Conservation (phyloP, 768 basidiomycete species). For the Roridomyces roridus region DNA sequence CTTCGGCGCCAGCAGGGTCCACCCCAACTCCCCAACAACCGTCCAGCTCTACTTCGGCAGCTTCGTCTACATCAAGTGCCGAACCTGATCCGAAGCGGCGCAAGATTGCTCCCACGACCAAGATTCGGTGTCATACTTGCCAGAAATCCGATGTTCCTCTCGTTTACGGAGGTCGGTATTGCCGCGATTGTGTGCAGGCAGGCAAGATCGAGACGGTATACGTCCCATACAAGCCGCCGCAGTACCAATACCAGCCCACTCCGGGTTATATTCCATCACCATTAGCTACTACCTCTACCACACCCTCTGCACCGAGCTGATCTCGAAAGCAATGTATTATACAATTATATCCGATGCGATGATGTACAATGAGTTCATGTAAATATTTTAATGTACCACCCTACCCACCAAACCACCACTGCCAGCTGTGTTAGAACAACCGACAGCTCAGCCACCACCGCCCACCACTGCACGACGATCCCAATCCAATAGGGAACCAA, state of each 20-base stretch:
- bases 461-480: slow-evolving; percentile 71
- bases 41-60: slow-evolving; percentile 5
- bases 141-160: slow-evolving; percentile 74
- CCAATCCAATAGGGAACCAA: slow-evolving; percentile 70
- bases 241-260: neutral
- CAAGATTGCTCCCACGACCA: slow-evolving; percentile 43
- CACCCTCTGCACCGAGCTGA: neutral
- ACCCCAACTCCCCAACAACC: slow-evolving; percentile 5
- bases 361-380: slow-evolving; percentile 31
- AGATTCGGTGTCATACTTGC: slow-evolving; percentile 65
- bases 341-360: slow-evolving; percentile 10
- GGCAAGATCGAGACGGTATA: slow-evolving; percentile 45
- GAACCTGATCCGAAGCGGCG: slow-evolving; percentile 46
- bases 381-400: slow-evolving; percentile 67
- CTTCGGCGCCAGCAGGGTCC: slow-evolving; percentile 13
- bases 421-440: slow-evolving; percentile 64
- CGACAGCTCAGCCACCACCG: slow-evolving; percentile 62
- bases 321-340: too few relatives aligned
- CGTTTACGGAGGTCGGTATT: slow-evolving; percentile 77
- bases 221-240: slow-evolving; percentile 15
- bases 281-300: neutral
- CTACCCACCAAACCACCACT: slow-evolving; percentile 76
- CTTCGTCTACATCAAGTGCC: neutral
- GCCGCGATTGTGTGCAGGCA: slow-evolving; percentile 68
- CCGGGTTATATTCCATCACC: neutral